A percentile compares a stretch with the other conserved stretches of the same genome.
These are phyloP conservation scores for Endocalyx cinctus DNA, from an alignment of 2,329 filamentous ascomycete genomes.

Conservation along the genomic window DNA sequence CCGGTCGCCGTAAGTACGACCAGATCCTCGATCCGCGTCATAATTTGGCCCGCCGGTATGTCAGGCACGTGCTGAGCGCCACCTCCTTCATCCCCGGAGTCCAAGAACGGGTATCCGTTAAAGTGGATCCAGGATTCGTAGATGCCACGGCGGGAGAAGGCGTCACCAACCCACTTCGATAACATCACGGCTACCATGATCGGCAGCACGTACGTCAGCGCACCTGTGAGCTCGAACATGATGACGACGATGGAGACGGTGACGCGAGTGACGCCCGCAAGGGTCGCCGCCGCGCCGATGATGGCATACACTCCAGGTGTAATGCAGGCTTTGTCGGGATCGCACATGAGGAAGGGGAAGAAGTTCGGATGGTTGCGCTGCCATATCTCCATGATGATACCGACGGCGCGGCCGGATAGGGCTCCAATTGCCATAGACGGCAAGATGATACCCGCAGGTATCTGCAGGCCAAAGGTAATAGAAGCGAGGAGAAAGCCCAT, in stretches of 20 bases:
- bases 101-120: slow-evolving; percentile 91
- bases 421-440: slow-evolving; percentile 96
- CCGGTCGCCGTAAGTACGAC: slow-evolving; percentile 81
- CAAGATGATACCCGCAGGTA: slow-evolving; percentile 91
- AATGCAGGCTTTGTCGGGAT: slow-evolving; percentile 81
- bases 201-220: slow-evolving; percentile 90
- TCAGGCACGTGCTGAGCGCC: slow-evolving; percentile 57
- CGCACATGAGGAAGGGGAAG: slow-evolving; percentile 74
- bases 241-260: slow-evolving; percentile 98
- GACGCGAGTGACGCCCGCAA: slow-evolving; percentile 91
- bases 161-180: slow-evolving; percentile 96
- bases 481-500: slow-evolving; percentile 82
- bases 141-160: slow-evolving; percentile 86
- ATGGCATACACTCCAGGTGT: slow-evolving; percentile 96
- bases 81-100: slow-evolving; percentile 74
- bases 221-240: slow-evolving; percentile 97
- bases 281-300: slow-evolving; percentile 88
- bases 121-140: slow-evolving; percentile 98
- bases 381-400: slow-evolving; percentile 85
- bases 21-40: slow-evolving; percentile 89
- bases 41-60: slow-evolving; percentile 78
- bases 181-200: slow-evolving; percentile 99
- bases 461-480: slow-evolving; percentile 88
- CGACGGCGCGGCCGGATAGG: slow-evolving; percentile 81
- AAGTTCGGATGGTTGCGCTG: slow-evolving; percentile 73